These are phyloP conservation scores for Ceratocystis albifundus DNA, from an alignment of 2,329 filamentous ascomycete species.

Conservation along the genomic window DNA sequence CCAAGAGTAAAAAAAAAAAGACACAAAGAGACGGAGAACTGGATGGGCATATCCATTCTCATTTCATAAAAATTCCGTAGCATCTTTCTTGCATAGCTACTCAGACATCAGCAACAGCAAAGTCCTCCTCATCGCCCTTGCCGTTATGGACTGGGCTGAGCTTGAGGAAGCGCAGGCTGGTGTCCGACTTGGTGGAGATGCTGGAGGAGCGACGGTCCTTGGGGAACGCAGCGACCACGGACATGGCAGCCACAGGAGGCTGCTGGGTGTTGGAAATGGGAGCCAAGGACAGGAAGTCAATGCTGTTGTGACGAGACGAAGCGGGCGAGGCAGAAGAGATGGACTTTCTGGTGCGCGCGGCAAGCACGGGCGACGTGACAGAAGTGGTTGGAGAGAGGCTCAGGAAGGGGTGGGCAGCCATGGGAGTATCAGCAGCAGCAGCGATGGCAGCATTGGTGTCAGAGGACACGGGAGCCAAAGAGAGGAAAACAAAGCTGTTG, in stretches of 20 bases:
- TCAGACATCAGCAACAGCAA: slow-evolving; percentile 31
- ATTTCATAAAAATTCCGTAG: not conserved
- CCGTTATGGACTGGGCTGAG: slow-evolving; percentile 54
- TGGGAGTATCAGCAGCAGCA: not conserved
- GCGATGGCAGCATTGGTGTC: not conserved
- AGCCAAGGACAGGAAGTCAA: slow-evolving; percentile 24
- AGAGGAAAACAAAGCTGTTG: slow-evolving; percentile 20
- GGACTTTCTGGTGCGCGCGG: slow-evolving; percentile 25
- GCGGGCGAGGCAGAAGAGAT: slow-evolving; percentile 6
- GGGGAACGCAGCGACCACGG: slow-evolving; percentile 27
- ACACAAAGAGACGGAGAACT: slow-evolving; percentile 5
- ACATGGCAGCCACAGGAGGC: not conserved
- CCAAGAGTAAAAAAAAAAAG: not conserved
- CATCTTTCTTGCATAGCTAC: not conserved
- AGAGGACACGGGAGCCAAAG: slow-evolving; percentile 20
- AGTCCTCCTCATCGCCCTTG: slow-evolving; percentile 46
- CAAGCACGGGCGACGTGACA: slow-evolving; percentile 41
- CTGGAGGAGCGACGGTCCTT: slow-evolving; percentile 39
- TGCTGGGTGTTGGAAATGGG: slow-evolving; percentile 11
- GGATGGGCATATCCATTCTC: slow-evolving; percentile 21
- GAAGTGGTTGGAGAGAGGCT: slow-evolving; percentile 49
- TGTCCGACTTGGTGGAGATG: slow-evolving; percentile 39
- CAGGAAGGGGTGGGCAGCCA: slow-evolving; percentile 35
- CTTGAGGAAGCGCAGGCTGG: slow-evolving; percentile 43
- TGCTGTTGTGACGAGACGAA: slow-evolving; percentile 26